Conservation (phyloP, 179 eudicot genomes). For the Spergularia azorica region DNA sequence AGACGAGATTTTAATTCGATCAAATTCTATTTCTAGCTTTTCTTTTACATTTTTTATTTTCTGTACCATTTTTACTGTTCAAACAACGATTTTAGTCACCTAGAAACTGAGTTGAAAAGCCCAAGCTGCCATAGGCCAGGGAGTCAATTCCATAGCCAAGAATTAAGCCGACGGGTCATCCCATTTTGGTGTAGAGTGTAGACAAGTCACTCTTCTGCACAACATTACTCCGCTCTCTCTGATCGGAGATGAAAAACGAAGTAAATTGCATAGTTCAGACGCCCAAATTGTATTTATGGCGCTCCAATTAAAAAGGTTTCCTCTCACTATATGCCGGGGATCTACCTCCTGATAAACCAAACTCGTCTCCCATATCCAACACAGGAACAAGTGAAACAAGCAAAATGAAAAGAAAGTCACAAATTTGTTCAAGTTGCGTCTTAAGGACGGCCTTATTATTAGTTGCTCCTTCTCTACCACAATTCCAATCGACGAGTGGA, state of each 20-base stretch:
- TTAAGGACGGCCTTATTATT: slow-evolving; percentile 58
- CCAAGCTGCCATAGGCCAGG: slow-evolving; percentile 26
- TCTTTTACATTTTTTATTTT: too few species aligned
- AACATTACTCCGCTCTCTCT: slow-evolving; percentile 68
- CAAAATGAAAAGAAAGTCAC: slow-evolving; percentile 74
- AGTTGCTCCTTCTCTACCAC: slow-evolving; percentile 96
- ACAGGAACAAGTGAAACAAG: slow-evolving; percentile 82
- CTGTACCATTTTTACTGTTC: too few species aligned
- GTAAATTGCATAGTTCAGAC: slow-evolving; percentile 65
- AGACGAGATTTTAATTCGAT: too few species aligned
- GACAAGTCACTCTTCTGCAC: slow-evolving; percentile 58
- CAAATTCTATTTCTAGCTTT: too few species aligned
- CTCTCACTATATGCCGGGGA: slow-evolving; percentile 49
- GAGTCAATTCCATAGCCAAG: slow-evolving; percentile 70
- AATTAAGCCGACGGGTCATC: slow-evolving; percentile 69
- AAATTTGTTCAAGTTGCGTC: slow-evolving; percentile 77
- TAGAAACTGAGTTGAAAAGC: slow-evolving; percentile 1
- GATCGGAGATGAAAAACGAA: slow-evolving; percentile 59
- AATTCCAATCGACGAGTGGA: slow-evolving; percentile 93
- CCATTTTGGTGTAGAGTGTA: slow-evolving; percentile 81
- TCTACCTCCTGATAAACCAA: slow-evolving; percentile 85
- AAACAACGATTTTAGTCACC: too few species aligned
- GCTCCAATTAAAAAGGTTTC: slow-evolving; percentile 71
- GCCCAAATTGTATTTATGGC: slow-evolving; percentile 60
- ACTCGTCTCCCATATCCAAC: slow-evolving; percentile 95